Evolutionary conservation across 2,329 filamentous ascomycete genomes (phyloP).

Genomic region (Fusarium decemcellulare): DNA sequence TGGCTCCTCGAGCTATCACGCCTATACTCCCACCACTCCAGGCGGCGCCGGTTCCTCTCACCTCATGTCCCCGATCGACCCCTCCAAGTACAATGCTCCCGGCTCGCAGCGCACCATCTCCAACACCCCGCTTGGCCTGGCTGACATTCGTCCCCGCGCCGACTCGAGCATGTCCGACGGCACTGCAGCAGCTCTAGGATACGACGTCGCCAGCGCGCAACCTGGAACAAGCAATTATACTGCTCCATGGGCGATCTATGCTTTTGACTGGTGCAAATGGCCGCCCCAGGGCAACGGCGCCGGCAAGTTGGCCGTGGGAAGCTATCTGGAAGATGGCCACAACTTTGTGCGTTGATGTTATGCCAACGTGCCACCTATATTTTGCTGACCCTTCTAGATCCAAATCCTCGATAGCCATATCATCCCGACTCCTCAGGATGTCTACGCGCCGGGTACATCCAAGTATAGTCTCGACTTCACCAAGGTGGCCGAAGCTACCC

Average conservation of each 20-base stretch:
- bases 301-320: constrained; percentile 94
- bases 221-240: constrained; percentile 91
- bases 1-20: constrained; percentile 64
- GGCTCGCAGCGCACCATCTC: constrained; percentile 75
- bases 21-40: constrained; percentile 76
- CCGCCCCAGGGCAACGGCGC: constrained; percentile 83
- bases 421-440: constrained; percentile 76
- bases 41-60: constrained; percentile 70
- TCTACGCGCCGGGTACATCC: constrained; percentile 77
- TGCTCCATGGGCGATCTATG: constrained; percentile 95
- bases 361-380: constrained; percentile 5
- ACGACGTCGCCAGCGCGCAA: constrained; percentile 76
- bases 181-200: constrained; percentile 71
- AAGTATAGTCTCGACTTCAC: constrained; percentile 89
- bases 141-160: constrained; percentile 90
- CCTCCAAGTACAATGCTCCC: constrained; percentile 68
- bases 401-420: constrained; percentile 96
- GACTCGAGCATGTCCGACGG: constrained; percentile 86
- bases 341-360: constrained; percentile 78
- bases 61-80: constrained; percentile 72
- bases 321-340: constrained; percentile 97
- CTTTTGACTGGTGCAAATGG: constrained; percentile 99
- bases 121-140: constrained; percentile 90
- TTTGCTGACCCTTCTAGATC: constrained; percentile 70
- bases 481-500: constrained; percentile 95